Percentiles rank a stretch among this genome's conserved stretches.
phyloP scores from a whole-genome alignment of 192 early-diverging fungal species.

The Entomortierella lignicola region DNA sequence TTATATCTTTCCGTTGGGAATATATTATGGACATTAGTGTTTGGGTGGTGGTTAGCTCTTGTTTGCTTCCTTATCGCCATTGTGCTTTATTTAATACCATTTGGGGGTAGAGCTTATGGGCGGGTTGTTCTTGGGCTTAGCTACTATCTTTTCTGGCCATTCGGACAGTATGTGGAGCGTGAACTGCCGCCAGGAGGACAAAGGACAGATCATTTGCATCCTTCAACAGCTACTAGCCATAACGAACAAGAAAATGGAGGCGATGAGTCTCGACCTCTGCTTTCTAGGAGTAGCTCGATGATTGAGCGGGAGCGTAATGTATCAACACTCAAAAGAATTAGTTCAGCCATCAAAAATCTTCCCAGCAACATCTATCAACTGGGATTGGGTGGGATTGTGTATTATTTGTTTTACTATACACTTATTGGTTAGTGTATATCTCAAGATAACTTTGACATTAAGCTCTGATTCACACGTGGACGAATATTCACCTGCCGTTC shows the following conservation, averaged over 20 bases:
- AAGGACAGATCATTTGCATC: slow-evolving; percentile 25
- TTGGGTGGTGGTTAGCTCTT: slow-evolving; percentile 90
- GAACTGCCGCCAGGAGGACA: slow-evolving; percentile 32
- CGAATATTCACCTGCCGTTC: slow-evolving; percentile 1
- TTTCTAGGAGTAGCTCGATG: slow-evolving; percentile 34
- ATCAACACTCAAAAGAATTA: not conserved
- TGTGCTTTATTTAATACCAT: slow-evolving; percentile 66
- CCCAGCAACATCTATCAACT: slow-evolving; percentile 44
- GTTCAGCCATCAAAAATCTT: slow-evolving; percentile 14
- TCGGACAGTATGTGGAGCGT: slow-evolving; percentile 92
- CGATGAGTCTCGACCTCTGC: slow-evolving; percentile 49
- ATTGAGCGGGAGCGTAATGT: slow-evolving; percentile 37
- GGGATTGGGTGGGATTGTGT: slow-evolving; percentile 59
- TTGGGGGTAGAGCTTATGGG: slow-evolving; percentile 66
- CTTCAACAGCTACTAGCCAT: not conserved
- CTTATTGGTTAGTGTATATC: slow-evolving; percentile 55
- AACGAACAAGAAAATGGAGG: slow-evolving; percentile 13
- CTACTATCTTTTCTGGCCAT: slow-evolving; percentile 94
- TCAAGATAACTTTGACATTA: not conserved
- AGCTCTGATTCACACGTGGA: not conserved
- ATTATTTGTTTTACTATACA: slow-evolving; percentile 60
- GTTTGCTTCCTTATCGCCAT: slow-evolving; percentile 74
- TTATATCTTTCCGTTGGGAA: slow-evolving; percentile 87
- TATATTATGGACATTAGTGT: slow-evolving; percentile 86
- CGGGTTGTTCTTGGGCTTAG: slow-evolving; percentile 81